These are phyloP conservation scores for Trichoderma lentiforme DNA, from an alignment of 2,329 filamentous ascomycete genomes.

Conservation along the genomic window DNA sequence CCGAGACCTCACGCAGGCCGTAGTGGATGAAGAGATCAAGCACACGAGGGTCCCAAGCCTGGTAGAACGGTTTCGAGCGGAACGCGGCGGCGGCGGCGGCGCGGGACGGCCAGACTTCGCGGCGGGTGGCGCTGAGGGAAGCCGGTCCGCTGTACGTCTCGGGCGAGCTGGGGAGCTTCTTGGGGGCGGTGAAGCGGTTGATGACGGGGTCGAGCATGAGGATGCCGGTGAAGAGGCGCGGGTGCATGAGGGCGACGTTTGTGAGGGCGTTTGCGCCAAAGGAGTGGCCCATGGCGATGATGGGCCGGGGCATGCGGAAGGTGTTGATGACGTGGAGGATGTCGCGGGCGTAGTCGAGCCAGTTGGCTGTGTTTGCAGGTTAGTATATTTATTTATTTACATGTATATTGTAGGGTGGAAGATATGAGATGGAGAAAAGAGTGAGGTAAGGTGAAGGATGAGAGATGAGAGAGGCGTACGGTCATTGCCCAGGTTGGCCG, in stretches of 20 bases:
- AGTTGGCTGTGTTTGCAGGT: slow-evolving; percentile 56
- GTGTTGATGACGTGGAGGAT: slow-evolving; percentile 80
- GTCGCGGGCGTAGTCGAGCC: slow-evolving; percentile 83
- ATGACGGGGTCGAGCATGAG: slow-evolving; percentile 86
- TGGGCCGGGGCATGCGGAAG: slow-evolving; percentile 74
- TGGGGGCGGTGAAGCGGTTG: slow-evolving; percentile 42
- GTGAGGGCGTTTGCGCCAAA: slow-evolving; percentile 76
- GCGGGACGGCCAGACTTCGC: slow-evolving; percentile 79
- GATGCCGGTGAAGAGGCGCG: slow-evolving; percentile 71
- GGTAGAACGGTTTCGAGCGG: slow-evolving; percentile 66
- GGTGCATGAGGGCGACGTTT: slow-evolving; percentile 72
- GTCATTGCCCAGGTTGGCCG: slow-evolving; percentile 74
- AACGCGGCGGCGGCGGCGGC: slow-evolving; percentile 65
- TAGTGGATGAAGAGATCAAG: slow-evolving; percentile 60
- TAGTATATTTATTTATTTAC: neutral
- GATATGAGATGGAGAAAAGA: neutral
- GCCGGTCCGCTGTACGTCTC: slow-evolving; percentile 41
- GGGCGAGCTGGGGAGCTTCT: neutral
- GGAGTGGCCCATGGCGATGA: slow-evolving; percentile 84
- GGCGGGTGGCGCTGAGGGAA: slow-evolving; percentile 64
- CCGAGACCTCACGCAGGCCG: slow-evolving; percentile 64
- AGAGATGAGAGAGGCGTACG: slow-evolving; percentile 49
- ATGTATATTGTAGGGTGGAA: neutral
- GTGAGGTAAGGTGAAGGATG: neutral
- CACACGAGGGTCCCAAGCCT: slow-evolving; percentile 76